phyloP scores from a whole-genome alignment of 176 grass and related monocot species.

The Triticum timopheevii region DNA sequence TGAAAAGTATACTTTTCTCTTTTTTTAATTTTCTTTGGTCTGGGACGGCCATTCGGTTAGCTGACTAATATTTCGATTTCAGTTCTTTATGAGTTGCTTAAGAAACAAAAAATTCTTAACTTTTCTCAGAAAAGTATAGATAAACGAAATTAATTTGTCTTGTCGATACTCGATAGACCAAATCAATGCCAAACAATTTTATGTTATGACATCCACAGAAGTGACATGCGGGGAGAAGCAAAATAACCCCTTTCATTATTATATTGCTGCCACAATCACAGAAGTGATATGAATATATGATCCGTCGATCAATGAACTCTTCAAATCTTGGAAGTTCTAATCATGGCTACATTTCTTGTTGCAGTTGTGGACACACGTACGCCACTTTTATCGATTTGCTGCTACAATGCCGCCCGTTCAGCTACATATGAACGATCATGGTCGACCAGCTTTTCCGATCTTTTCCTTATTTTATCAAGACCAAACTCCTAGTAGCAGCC shows the following conservation, averaged over 20 bases:
- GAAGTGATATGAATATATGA: neutral
- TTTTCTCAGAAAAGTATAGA: too few species aligned
- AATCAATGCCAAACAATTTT: too few species aligned
- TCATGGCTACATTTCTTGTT: neutral
- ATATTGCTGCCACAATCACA: neutral
- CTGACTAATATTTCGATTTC: too few species aligned
- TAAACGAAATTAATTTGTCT: too few species aligned
- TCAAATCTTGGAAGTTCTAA: neutral
- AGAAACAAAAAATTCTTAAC: too few species aligned
- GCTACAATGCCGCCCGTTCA: neutral
- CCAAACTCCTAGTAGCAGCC: neutral
- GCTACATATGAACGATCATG: neutral
- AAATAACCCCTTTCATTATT: neutral
- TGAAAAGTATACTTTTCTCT: too few species aligned
- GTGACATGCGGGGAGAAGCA: neutral
- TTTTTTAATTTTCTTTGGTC: too few species aligned
- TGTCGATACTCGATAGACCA: too few species aligned
- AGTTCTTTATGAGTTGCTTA: too few species aligned
- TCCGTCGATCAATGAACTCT: neutral
- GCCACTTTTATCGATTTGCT: neutral
- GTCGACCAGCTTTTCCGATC: neutral
- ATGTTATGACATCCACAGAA: neutral
- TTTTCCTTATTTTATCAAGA: neutral
- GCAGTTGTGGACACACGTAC: neutral
- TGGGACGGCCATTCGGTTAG: too few species aligned